phyloP scores from a whole-genome alignment of 2,329 filamentous ascomycete genomes.

The Geoglossum cookeanum region DNA sequence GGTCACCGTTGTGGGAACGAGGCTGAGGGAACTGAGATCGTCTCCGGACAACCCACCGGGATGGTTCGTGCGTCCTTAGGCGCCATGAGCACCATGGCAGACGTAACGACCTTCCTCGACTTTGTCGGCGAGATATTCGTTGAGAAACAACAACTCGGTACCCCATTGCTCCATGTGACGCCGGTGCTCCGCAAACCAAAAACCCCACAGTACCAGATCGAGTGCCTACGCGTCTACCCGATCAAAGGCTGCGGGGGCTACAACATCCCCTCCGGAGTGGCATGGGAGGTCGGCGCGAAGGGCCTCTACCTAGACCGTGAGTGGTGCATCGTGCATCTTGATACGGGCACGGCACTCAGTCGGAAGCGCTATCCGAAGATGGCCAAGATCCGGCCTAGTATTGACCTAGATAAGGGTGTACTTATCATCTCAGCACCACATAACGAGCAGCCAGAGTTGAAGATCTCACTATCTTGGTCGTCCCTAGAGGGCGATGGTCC shows the following conservation, averaged over 20 bases:
- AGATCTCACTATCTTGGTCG: not conserved
- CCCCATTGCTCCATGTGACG: not conserved
- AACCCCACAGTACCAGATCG: conserved; percentile 20
- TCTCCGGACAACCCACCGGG: conserved; percentile 71
- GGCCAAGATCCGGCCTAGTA: conserved; percentile 56
- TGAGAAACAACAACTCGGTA: conserved; percentile 10
- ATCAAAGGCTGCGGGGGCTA: conserved; percentile 89
- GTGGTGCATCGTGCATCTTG: conserved; percentile 83
- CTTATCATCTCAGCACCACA: conserved; percentile 33
- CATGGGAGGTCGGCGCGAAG: conserved; percentile 64
- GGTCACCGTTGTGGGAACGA: conserved; percentile 73
- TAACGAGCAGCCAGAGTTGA: not conserved
- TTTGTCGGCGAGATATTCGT: conserved; percentile 40
- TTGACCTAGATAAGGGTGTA: conserved; percentile 50
- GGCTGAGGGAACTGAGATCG: conserved; percentile 62
- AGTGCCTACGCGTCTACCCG: conserved; percentile 49
- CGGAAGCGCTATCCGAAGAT: conserved; percentile 81
- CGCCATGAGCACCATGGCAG: conserved; percentile 65
- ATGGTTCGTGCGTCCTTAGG: conserved; percentile 73
- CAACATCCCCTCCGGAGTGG: conserved; percentile 37
- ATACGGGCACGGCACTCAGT: conserved; percentile 64
- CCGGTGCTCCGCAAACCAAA: not conserved
- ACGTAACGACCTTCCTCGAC: conserved; percentile 50
- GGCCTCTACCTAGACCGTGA: conserved; percentile 89
- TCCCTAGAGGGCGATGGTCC: not conserved